Conservation (phyloP, 2,329 filamentous ascomycete species). For the Aspergillus fructus region DNA sequence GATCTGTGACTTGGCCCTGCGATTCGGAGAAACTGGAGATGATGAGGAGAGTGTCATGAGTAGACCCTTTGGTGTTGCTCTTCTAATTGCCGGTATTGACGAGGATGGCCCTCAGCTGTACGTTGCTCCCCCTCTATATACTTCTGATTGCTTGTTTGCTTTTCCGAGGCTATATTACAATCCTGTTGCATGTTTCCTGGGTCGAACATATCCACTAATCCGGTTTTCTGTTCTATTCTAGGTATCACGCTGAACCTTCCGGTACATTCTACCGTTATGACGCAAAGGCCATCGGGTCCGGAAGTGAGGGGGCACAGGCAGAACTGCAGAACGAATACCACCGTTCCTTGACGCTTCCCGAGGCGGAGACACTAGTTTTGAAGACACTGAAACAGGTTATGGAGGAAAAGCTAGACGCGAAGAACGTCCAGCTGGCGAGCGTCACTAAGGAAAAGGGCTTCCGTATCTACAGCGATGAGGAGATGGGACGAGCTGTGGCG, state of each 20-base stretch:
- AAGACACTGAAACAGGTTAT: conserved; percentile 99
- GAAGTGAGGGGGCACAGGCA: conserved; percentile 94
- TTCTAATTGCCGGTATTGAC: conserved; percentile 95
- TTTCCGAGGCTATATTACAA: not conserved
- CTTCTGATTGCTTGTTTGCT: not conserved
- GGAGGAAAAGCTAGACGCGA: conserved; percentile 98
- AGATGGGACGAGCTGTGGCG: conserved; percentile 92
- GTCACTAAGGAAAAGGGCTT: conserved; percentile 98
- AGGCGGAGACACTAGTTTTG: conserved; percentile 91
- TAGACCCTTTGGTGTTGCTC: conserved; percentile 90
- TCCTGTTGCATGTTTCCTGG: not conserved
- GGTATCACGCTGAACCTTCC: conserved; percentile 95
- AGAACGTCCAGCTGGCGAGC: conserved; percentile 97
- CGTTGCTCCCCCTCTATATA: conserved; percentile 28
- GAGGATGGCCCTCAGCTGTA: conserved; percentile 92
- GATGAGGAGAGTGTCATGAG: conserved; percentile 99
- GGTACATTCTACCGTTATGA: conserved; percentile 99
- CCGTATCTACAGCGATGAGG: conserved; percentile 96
- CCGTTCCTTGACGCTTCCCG: conserved; percentile 88
- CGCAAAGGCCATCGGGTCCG: conserved; percentile 96
- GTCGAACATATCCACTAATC: too few species aligned
- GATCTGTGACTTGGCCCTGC: conserved; percentile 93
- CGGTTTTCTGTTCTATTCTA: conserved; percentile 27
- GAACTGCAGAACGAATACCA: conserved; percentile 99
- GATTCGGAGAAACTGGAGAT: conserved; percentile 96